A percentile compares a stretch with the other conserved stretches of the same genome.
These are phyloP conservation scores for Aspergillus viridinutans DNA, from an alignment of 2,329 filamentous ascomycete species.

Conservation along the genomic window DNA sequence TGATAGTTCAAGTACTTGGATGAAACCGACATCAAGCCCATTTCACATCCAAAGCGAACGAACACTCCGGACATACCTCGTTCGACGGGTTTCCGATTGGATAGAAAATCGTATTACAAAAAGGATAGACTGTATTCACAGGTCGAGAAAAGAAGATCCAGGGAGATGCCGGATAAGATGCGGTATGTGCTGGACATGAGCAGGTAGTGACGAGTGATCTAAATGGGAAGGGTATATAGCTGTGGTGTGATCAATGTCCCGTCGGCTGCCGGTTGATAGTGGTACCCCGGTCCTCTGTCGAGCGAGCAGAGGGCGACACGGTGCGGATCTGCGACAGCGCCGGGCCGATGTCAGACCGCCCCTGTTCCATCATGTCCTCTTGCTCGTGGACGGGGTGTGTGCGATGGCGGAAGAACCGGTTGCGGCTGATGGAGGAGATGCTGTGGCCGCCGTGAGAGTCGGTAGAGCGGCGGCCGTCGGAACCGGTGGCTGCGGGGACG, in stretches of 20 bases:
- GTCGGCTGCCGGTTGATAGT: background rate
- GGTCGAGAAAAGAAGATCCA: background rate
- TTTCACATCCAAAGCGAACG: background rate
- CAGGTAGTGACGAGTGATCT: background rate
- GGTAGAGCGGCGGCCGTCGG: slow-evolving; percentile 23
- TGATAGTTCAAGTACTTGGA: background rate
- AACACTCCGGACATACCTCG: background rate
- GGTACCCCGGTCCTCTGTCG: background rate
- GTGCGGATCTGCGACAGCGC: slow-evolving; percentile 8
- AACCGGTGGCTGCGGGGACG: slow-evolving; percentile 14
- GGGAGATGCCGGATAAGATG: background rate
- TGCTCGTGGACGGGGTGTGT: slow-evolving; percentile 26
- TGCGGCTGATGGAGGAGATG: slow-evolving; percentile 47
- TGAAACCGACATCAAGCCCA: background rate
- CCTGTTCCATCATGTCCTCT: slow-evolving; percentile 45
- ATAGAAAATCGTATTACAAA: background rate
- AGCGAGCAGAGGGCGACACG: slow-evolving; percentile 7
- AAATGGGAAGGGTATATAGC: background rate
- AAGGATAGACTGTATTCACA: background rate
- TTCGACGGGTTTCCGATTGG: background rate
- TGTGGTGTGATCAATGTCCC: background rate
- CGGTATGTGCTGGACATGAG: background rate
- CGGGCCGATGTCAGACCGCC: slow-evolving; percentile 35
- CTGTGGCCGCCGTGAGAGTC: slow-evolving; percentile 30
- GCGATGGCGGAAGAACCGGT: slow-evolving; percentile 59